Evolutionary conservation across 371 early-diverging fungal species (phyloP).

Genomic region (Syncephalastrum sp.): DNA sequence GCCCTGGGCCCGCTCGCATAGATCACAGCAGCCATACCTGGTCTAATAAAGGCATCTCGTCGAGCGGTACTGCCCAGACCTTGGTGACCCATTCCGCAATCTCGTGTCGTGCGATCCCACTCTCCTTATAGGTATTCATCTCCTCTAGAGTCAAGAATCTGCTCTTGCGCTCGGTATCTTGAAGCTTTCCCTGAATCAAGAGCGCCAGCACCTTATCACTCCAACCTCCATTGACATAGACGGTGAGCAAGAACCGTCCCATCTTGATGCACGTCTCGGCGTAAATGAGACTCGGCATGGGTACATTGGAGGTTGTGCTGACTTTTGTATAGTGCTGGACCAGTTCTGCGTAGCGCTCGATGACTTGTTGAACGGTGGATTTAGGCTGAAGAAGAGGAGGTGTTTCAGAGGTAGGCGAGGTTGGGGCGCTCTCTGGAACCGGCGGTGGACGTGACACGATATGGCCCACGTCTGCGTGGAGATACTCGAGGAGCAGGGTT

Average conservation of each 20-base stretch:
- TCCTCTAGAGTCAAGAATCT: constrained; percentile 12
- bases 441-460: constrained; percentile 22
- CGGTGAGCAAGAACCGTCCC: constrained; percentile 35
- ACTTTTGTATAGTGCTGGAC: constrained; percentile 50
- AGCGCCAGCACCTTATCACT: constrained; percentile 22
- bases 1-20: not conserved
- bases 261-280: constrained; percentile 48
- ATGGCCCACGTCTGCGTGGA: constrained; percentile 61
- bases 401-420: constrained; percentile 18
- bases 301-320: constrained; percentile 27
- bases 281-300: constrained; percentile 38
- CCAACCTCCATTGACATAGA: constrained; percentile 36
- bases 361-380: constrained; percentile 45
- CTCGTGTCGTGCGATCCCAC: constrained; percentile 46
- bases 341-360: constrained; percentile 47
- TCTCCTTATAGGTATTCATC: constrained; percentile 17
- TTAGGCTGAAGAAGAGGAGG: constrained; percentile 27
- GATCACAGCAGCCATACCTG: constrained; percentile 33
- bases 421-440: constrained; percentile 14
- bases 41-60: constrained; percentile 57
- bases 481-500: constrained; percentile 54
- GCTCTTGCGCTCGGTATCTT: not conserved
- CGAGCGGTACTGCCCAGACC: constrained; percentile 47
- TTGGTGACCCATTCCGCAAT: constrained; percentile 62
- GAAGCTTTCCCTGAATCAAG: constrained; percentile 25